phyloP scores from a whole-genome alignment of 192 early-diverging fungal genomes.

The Umbelopsis ramanniana region DNA sequence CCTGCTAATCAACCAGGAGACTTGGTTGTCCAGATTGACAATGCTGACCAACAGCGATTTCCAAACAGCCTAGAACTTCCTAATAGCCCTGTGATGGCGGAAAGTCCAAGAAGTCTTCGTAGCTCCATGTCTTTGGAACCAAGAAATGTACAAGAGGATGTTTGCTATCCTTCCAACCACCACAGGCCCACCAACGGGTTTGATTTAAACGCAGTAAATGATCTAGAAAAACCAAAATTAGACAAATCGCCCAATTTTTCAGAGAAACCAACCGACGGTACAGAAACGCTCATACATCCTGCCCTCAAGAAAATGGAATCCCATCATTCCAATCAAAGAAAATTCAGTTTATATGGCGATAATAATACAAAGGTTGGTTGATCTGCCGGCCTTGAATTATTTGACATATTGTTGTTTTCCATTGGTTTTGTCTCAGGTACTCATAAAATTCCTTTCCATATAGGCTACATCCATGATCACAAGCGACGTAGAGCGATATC shows the following conservation, averaged over 20 bases:
- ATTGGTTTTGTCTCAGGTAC: not conserved
- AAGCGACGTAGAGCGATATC: not conserved
- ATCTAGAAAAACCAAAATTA: slow-evolving; percentile 12
- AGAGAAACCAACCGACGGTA: not conserved
- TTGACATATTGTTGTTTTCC: too few relatives aligned
- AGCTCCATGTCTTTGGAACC: not conserved
- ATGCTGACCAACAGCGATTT: not conserved
- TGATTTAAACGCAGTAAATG: slow-evolving; percentile 15
- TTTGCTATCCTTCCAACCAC: not conserved
- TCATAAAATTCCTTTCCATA: not conserved
- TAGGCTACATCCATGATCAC: not conserved
- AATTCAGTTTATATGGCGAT: slow-evolving; percentile 8
- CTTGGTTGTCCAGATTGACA: not conserved
- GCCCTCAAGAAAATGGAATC: slow-evolving; percentile 10
- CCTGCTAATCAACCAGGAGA: not conserved
- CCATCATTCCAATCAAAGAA: not conserved
- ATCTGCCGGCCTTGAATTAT: too few relatives aligned
- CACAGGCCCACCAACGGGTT: not conserved
- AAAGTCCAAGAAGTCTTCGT: slow-evolving; percentile 1
- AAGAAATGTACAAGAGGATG: slow-evolving; percentile 17
- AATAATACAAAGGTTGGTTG: slow-evolving; percentile 8
- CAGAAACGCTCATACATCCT: not conserved
- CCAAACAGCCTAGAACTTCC: slow-evolving; percentile 5
- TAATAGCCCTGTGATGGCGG: not conserved
- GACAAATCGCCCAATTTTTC: not conserved